Conservation (phyloP, 371 early-diverging fungal genomes). For the Actinomortierella wolfii region DNA sequence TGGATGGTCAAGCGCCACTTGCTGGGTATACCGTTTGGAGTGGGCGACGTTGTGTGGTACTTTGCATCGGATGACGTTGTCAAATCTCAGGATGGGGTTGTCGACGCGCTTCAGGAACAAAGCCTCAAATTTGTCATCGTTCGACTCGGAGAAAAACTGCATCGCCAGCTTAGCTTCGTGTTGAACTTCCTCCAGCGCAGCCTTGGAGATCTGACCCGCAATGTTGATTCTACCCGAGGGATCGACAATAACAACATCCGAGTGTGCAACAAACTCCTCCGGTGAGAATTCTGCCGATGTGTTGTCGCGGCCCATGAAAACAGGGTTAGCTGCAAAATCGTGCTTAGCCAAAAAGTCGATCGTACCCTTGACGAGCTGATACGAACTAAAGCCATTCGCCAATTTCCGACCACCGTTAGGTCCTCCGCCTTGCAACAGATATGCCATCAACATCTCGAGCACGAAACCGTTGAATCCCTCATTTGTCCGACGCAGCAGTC, state of each 20-base stretch:
- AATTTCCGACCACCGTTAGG: conserved; percentile 65
- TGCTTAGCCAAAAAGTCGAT: conserved; percentile 83
- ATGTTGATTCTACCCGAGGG: conserved; percentile 84
- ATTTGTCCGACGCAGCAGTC: conserved; percentile 47
- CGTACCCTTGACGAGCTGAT: conserved; percentile 83
- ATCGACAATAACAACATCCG: conserved; percentile 85
- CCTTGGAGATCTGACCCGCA: conserved; percentile 63
- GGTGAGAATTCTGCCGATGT: conserved; percentile 56
- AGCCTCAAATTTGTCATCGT: conserved; percentile 70
- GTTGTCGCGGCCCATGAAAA: conserved; percentile 66
- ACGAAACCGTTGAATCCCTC: conserved; percentile 76
- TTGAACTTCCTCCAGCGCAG: conserved; percentile 65
- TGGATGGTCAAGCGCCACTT: conserved; percentile 63
- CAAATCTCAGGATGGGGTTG: conserved; percentile 64
- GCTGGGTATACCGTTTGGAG: conserved; percentile 49
- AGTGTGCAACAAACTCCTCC: conserved; percentile 61
- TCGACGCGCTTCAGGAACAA: conserved; percentile 76
- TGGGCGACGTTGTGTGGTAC: conserved; percentile 30
- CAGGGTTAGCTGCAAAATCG: conserved; percentile 73
- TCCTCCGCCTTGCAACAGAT: conserved; percentile 74
- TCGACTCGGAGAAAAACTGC: conserved; percentile 62
- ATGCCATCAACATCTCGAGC: conserved; percentile 85
- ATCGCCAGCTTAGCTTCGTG: conserved; percentile 72
- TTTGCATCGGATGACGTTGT: conserved; percentile 60
- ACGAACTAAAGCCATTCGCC: conserved; percentile 77